Percentiles rank a stretch among this genome's conserved stretches.
These are phyloP conservation scores for Vishniacozyma victoriae DNA, from an alignment of 768 basidiomycete species.

Conservation along the genomic window DNA sequence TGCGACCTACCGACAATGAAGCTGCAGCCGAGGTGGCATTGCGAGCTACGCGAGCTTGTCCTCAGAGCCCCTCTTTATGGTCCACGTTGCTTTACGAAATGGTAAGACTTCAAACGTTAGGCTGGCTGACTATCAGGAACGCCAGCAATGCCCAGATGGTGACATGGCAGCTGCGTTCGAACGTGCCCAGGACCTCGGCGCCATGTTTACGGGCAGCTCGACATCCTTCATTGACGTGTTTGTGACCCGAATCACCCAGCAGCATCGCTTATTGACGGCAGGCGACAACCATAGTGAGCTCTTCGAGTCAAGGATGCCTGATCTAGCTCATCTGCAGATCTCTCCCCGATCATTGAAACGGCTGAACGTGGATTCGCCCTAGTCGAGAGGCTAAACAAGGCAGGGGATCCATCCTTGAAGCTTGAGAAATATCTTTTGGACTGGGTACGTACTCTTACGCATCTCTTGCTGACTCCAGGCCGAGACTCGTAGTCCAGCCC, in stretches of 20 bases:
- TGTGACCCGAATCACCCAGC: too few relatives aligned
- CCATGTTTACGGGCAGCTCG: too few relatives aligned
- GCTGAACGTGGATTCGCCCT: slow-evolving; percentile 22
- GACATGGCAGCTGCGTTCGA: slow-evolving; percentile 13
- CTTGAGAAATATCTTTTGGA: slow-evolving; percentile 77
- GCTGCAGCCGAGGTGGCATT: slow-evolving; percentile 1
- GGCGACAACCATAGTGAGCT: too few relatives aligned
- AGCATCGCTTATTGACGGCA: too few relatives aligned
- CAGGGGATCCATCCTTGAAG: slow-evolving; percentile 69
- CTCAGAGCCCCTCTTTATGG: slow-evolving; percentile 32
- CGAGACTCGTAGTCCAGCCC: slow-evolving; percentile 15
- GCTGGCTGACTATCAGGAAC: slow-evolving; percentile 17
- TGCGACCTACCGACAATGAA: slow-evolving; percentile 8
- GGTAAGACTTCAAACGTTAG: slow-evolving; percentile 18
- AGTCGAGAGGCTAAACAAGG: too few relatives aligned
- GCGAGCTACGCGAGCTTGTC: slow-evolving; percentile 29
- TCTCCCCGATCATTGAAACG: slow-evolving; percentile 22
- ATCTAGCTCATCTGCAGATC: slow-evolving; percentile 4
- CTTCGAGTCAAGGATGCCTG: not conserved
- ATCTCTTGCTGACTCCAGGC: slow-evolving; percentile 9
- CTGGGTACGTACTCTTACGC: slow-evolving; percentile 56
- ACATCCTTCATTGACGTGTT: too few relatives aligned
- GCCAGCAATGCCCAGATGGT: not conserved
- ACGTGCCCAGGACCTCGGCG: slow-evolving; percentile 19
- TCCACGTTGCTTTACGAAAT: slow-evolving; percentile 8